These are phyloP conservation scores for Tulasnella sp. DNA, from an alignment of 768 basidiomycete species.

Conservation along the genomic window DNA sequence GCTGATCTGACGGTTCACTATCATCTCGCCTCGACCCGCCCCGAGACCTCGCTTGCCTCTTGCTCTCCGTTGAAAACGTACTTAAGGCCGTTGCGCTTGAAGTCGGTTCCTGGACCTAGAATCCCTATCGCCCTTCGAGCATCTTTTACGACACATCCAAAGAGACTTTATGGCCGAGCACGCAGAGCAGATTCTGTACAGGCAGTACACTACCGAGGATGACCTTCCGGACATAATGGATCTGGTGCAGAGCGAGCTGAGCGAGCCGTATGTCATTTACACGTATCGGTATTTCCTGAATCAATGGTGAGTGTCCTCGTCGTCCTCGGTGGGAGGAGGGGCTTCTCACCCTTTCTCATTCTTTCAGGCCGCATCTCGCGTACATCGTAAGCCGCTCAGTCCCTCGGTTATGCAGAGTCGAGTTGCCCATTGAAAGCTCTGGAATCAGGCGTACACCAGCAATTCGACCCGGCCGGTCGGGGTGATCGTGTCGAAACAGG, in stretches of 20 bases:
- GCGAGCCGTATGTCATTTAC: conserved; percentile 92
- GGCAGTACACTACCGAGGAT: conserved; percentile 61
- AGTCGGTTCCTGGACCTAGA: not conserved
- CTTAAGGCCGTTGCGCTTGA: not conserved
- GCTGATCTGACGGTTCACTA: not conserved
- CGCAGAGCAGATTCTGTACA: conserved; percentile 39
- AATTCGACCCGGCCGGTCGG: conserved; percentile 57
- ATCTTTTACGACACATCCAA: not conserved
- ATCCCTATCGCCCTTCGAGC: not conserved
- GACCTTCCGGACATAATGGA: conserved; percentile 77
- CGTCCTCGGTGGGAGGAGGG: conserved; percentile 24
- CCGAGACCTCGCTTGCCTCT: not conserved
- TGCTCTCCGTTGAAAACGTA: not conserved
- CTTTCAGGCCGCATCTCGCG: conserved; percentile 72
- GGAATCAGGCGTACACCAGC: conserved; percentile 45
- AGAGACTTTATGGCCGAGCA: not conserved
- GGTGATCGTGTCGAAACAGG: conserved; percentile 96
- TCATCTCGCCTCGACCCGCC: not conserved
- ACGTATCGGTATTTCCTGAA: conserved; percentile 95
- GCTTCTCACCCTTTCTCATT: not conserved
- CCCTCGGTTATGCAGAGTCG: not conserved
- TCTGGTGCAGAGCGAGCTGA: conserved; percentile 83
- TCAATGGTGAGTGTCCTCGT: conserved; percentile 64
- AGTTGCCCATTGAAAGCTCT: not conserved
- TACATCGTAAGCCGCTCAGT: conserved; percentile 44